Evolutionary conservation across 176 grass and related monocot genomes (phyloP), one percentile per base, ranked within the genome.

Genomic region (Puccinellia tenuiflora): DNA sequence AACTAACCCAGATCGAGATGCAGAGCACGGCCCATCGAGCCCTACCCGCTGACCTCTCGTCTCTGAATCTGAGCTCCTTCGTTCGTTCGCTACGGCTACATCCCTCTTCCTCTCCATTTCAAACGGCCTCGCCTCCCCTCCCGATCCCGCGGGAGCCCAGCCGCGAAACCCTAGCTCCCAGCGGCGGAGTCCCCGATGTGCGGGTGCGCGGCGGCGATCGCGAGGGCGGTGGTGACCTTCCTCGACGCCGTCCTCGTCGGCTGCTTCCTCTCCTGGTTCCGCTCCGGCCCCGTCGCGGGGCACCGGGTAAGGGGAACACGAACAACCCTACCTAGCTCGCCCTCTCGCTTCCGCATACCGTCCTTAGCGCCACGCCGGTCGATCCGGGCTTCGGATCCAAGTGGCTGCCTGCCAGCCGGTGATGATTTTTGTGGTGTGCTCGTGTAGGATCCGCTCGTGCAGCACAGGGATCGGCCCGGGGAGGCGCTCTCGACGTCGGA

Each of bases 201-300:
- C 81, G 82, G 21, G 38, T 89, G 52, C 48, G 71, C 29, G 56
- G 78, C 67, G 12, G 71, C 68, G 4, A 18, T 83, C 47, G 79
- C 79, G 84, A 82, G 68, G 78, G 64, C 78, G n/a, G 74, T 87
- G 24, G 72, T 94, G 30, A 45, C 24, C 16, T 89, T 92, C 80
- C 85, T 94, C 56, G 76, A 90, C 78, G 79, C 92, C 30, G 47
- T 89, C 79, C 81, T 94, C 80, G 50, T 90, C 31, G 59, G 31
- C 47, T 94, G 57, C 69, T 85, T 89, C 86, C 65, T 50, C 28
- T 94, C 86, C 7, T 91, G 66, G 64, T 94, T 94, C 56, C 81
- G 84, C 43, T 15, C 11, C 31, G 54, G 46, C 57, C 53, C 51
- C 68, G 68, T 79, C 30, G 34, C 91, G 50, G 6, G 34, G 20